Percentiles rank a stretch among this genome's conserved stretches.
These are phyloP conservation scores for Pythium folliculosum DNA, from an alignment of 352 stramenopile species.

Conservation along the genomic window DNA sequence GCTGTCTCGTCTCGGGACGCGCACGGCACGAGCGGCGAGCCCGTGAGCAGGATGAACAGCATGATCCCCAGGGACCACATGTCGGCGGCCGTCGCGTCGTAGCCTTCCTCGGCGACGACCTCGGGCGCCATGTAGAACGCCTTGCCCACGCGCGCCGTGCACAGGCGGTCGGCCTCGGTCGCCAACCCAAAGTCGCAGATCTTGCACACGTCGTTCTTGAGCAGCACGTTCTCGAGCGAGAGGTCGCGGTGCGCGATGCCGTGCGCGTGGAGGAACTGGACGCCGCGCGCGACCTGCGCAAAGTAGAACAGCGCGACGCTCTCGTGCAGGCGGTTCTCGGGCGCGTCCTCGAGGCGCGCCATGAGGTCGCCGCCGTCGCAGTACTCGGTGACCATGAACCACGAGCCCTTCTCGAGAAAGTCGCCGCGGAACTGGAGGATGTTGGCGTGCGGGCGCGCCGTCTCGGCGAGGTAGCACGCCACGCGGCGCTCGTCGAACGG, in stretches of 20 bases:
- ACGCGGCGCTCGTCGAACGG: conserved; percentile 40
- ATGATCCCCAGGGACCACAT: conserved; percentile 41
- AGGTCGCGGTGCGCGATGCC: conserved; percentile 37
- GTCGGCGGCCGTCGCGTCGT: conserved; percentile 3
- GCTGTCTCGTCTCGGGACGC: conserved; percentile 32
- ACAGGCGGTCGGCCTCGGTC: conserved; percentile 25
- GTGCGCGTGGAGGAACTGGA: conserved; percentile 33
- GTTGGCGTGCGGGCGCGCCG: conserved; percentile 35
- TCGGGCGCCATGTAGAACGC: conserved; percentile 37
- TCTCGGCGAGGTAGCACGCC: conserved; percentile 30
- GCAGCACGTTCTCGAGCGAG: conserved; percentile 40
- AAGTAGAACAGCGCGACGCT: conserved; percentile 21
- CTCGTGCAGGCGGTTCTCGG: conserved; percentile 17
- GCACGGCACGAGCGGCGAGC: conserved; percentile 27
- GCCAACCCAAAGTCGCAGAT: conserved; percentile 45
- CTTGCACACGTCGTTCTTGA: conserved; percentile 34
- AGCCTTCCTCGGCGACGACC: conserved; percentile 12
- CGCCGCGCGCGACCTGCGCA: conserved; percentile 30
- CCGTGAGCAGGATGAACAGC: conserved; percentile 22
- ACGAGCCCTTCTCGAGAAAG: conserved; percentile 40
- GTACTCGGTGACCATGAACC: conserved; percentile 18
- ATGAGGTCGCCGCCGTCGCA: conserved; percentile 31
- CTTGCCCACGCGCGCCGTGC: conserved; percentile 16
- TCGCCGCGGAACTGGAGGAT: conserved; percentile 38
- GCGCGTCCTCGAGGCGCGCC: conserved; percentile 25